These are phyloP conservation scores for Russula ochroleuca DNA, from an alignment of 768 basidiomycete species.

Conservation along the genomic window DNA sequence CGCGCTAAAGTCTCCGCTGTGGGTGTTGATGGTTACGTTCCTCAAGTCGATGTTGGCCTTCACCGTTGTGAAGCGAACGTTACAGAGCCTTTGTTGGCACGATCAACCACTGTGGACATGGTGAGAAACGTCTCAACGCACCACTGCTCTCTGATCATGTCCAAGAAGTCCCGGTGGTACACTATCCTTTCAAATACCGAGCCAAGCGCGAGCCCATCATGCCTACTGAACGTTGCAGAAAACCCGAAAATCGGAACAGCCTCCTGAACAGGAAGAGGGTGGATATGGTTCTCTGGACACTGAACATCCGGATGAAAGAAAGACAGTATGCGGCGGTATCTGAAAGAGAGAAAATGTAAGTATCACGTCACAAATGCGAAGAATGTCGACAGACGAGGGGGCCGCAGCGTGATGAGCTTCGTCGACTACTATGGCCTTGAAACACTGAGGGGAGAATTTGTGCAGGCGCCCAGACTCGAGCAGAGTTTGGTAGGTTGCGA, in stretches of 20 bases:
- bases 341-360: constrained; percentile 30
- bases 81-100: constrained; percentile 59
- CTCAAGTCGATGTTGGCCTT: constrained; percentile 67
- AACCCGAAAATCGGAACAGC: constrained; percentile 88
- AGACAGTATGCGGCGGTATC: constrained; percentile 81
- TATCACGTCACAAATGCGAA: background rate
- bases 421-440: constrained; percentile 82
- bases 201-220: constrained; percentile 85
- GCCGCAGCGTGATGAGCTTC: constrained; percentile 97
- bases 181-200: constrained; percentile 89
- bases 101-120: background rate
- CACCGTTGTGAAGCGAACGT: constrained; percentile 81
- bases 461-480: constrained; percentile 55
- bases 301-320: constrained; percentile 69
- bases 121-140: constrained; percentile 30
- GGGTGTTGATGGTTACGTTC: constrained; percentile 58
- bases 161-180: constrained; percentile 84
- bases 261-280: constrained; percentile 29
- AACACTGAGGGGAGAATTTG: constrained; percentile 64
- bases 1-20: constrained; percentile 78
- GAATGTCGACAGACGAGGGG: constrained; percentile 58
- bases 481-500: constrained; percentile 87
- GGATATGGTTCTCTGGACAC: constrained; percentile 45
- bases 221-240: constrained; percentile 90
- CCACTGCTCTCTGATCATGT: constrained; percentile 95